Evolutionary conservation across 768 basidiomycete genomes (phyloP).

Genomic region (Agaricus subrufescens): DNA sequence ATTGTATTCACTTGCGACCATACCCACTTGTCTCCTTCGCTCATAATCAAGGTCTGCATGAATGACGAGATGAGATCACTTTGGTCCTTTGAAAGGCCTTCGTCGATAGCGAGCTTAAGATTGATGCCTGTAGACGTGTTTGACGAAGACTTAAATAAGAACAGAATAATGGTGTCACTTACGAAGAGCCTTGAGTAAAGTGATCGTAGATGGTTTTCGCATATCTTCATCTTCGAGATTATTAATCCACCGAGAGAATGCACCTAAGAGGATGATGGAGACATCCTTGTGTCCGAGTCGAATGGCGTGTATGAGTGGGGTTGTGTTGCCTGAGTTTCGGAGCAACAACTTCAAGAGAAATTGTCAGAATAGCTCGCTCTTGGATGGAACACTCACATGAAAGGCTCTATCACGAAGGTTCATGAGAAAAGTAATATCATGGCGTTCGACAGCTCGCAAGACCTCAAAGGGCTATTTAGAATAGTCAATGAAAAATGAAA

Average conservation of each 20-base stretch:
- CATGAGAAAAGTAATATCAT: constrained; percentile 80
- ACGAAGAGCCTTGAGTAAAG: constrained; percentile 78
- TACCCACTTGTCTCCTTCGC: constrained; percentile 93
- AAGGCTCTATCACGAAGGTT: constrained; percentile 79
- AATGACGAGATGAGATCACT: constrained; percentile 88
- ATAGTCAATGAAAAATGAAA: not conserved
- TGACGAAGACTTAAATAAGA: not conserved
- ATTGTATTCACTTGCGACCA: constrained; percentile 62
- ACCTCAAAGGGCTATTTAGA: constrained; percentile 49
- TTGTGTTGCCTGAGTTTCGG: constrained; percentile 80
- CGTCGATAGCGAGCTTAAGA: constrained; percentile 89
- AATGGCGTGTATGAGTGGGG: constrained; percentile 90
- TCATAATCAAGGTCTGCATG: constrained; percentile 94
- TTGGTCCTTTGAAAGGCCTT: constrained; percentile 75
- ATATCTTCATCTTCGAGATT: constrained; percentile 81
- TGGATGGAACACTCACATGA: constrained; percentile 44
- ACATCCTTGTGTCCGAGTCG: constrained; percentile 80
- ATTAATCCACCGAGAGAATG: constrained; percentile 90
- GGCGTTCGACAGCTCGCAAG: constrained; percentile 79
- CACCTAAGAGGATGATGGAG: constrained; percentile 82
- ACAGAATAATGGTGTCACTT: constrained; percentile 18
- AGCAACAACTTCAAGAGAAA: constrained; percentile 54
- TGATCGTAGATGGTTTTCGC: constrained; percentile 59
- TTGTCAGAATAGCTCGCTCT: not conserved
- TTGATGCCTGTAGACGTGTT: constrained; percentile 52